Evolutionary conservation across 2,329 filamentous ascomycete genomes (phyloP).

Genomic region (Xylaria sp.): DNA sequence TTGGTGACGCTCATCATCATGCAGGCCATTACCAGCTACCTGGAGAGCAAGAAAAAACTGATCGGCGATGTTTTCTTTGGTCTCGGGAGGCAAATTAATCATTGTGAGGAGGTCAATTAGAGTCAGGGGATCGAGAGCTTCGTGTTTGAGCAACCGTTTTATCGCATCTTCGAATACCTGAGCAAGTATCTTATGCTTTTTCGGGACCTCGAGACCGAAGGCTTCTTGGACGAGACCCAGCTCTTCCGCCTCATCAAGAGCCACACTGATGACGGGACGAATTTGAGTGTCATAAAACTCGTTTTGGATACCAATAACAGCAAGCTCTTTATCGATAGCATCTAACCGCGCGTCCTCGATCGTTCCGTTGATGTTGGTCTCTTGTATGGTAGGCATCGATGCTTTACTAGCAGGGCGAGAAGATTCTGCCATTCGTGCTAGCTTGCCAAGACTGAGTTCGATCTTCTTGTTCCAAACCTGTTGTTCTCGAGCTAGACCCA

Average conservation of each 20-base stretch:
- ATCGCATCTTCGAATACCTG: constrained; percentile 78
- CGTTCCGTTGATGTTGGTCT: constrained; percentile 39
- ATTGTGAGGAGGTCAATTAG: constrained; percentile 84
- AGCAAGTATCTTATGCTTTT: constrained; percentile 72
- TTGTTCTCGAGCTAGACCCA: constrained; percentile 77
- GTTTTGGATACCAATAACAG: constrained; percentile 82
- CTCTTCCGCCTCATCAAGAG: constrained; percentile 83
- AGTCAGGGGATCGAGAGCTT: constrained; percentile 72
- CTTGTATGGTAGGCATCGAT: constrained; percentile 43
- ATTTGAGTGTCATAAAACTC: constrained; percentile 74
- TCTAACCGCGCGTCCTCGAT: constrained; percentile 51
- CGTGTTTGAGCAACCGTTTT: constrained; percentile 74
- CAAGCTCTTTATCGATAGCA: constrained; percentile 70
- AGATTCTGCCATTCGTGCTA: constrained; percentile 75
- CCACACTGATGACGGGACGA: constrained; percentile 71
- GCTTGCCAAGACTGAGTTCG: constrained; percentile 87
- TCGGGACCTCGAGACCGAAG: constrained; percentile 65
- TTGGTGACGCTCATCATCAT: constrained; percentile 66
- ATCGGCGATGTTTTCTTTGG: constrained; percentile 65
- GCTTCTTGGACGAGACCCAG: constrained; percentile 78
- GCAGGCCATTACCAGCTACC: constrained; percentile 65
- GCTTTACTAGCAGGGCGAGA: constrained; percentile 47
- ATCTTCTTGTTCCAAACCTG: constrained; percentile 94
- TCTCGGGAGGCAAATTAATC: constrained; percentile 59
- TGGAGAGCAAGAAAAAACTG: constrained; percentile 82